phyloP scores from a whole-genome alignment of 2,329 filamentous ascomycete species.

The Tolypocladium amazonense region DNA sequence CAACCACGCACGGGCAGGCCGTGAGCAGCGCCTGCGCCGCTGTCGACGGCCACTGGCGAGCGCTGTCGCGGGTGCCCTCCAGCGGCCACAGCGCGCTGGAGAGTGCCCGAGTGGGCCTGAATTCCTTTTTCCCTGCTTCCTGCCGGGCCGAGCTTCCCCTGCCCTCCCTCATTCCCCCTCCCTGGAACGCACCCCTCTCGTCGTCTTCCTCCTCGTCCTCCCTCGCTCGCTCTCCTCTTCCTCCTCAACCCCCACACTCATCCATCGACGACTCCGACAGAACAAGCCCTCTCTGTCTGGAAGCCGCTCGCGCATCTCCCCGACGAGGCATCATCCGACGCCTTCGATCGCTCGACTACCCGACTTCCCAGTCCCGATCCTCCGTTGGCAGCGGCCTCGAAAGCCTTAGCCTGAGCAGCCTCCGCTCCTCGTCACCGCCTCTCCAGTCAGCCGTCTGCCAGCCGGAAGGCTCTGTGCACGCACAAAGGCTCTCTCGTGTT shows the following conservation, averaged over 20 bases:
- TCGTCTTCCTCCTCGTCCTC: constrained; percentile 3
- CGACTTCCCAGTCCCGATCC: neutral
- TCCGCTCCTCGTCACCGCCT: constrained; percentile 1
- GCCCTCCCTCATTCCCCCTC: constrained; percentile 1
- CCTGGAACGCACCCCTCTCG: neutral
- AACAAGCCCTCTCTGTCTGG: neutral
- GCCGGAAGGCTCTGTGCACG: neutral
- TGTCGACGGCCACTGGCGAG: neutral
- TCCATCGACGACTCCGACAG: neutral
- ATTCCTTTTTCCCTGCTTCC: neutral
- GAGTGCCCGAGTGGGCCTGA: neutral
- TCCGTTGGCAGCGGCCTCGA: neutral
- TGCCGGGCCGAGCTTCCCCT: constrained; percentile 4
- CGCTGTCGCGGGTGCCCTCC: too few species aligned
- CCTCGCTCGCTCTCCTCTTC: constrained; percentile 3
- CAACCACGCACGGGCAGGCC: neutral
- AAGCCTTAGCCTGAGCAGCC: neutral
- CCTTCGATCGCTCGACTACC: neutral
- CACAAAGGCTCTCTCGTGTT: neutral
- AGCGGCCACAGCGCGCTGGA: too few species aligned
- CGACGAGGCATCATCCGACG: constrained; percentile 2
- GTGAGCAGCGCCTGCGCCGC: neutral
- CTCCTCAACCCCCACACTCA: constrained; percentile 4
- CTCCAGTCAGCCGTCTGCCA: constrained; percentile 1
- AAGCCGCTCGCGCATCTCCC: constrained; percentile 1